Evolutionary conservation across 768 basidiomycete genomes (phyloP), one percentile per base, ranked within the genome.

Genomic region (Trichaptum fuscoviolaceum): DNA sequence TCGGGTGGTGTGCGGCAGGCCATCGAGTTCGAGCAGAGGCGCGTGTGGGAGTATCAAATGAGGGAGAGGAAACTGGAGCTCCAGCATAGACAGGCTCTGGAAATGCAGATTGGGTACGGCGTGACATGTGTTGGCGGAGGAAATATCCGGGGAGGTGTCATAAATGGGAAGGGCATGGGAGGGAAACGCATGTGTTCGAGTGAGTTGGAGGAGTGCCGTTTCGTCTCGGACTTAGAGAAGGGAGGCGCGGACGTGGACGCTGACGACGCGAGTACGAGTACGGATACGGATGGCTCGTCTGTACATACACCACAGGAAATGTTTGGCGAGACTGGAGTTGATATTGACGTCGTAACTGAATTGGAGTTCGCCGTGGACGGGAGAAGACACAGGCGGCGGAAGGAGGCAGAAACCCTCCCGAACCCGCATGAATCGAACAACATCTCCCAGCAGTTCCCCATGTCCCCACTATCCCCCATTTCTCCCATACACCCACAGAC

Each of bases 261-360:
- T 4, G 42, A 52, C 20, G 42, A 52, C 42, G 42, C 42, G 2
- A 52, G 42, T 12, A 52, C 42, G 10, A 52, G 42, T 15, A 81
- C 82, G 0, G 81, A 80, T 24, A 83, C 82, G 0, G 83, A 85
- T 69, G 82, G 79, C 3, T 83, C 82, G 63, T 84, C 83, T 0
- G 66, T 84, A 12, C 83, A 81, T 63, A 84, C 83, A 0, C 83
- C 83, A 23, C 74, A 79, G 9, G 76, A 78, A 35, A 76, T 52
- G 15, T 52, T 5, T 20, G 42, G 5, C 15, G 42, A 52, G 42
- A 12, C 20, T 12, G 42, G 12, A 2, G 10, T 52, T 12, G 20
- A 12, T 12, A 20, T 15, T 20, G 20, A 52, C 42, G 42, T 20
- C 12, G 42, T 52, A 12, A 12, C 5, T 20, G 42, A 52, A 2